These are phyloP conservation scores for Microsporum audouinii DNA, from an alignment of 2,329 filamentous ascomycete species.

Conservation along the genomic window DNA sequence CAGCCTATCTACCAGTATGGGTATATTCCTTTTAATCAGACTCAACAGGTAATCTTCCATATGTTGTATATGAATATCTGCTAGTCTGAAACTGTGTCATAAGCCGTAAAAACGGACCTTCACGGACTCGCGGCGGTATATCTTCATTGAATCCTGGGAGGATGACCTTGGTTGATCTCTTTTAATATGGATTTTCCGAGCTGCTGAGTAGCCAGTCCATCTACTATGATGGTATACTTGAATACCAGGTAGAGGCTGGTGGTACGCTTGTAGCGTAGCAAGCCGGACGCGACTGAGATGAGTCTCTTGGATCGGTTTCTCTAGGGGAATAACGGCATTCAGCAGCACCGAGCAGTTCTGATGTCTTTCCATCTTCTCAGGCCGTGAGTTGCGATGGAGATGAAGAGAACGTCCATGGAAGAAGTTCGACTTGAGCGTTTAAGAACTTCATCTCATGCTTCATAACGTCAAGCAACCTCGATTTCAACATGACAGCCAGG, in stretches of 20 bases:
- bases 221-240: neutral
- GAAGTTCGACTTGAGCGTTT: too few species aligned
- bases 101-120: constrained; percentile 30
- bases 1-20: constrained; percentile 33
- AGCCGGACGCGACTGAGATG: too few species aligned
- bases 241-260: neutral
- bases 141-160: constrained; percentile 16
- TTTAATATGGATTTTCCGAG: constrained; percentile 21
- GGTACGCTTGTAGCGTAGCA: too few species aligned
- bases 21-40: constrained; percentile 33
- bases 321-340: too few species aligned
- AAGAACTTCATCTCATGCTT: too few species aligned
- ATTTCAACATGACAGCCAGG: too few species aligned
- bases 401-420: too few species aligned
- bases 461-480: too few species aligned
- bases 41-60: constrained; percentile 34
- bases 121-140: constrained; percentile 18
- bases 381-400: too few species aligned
- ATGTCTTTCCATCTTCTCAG: too few species aligned
- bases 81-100: constrained; percentile 35
- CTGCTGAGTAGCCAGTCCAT: constrained; percentile 9
- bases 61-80: constrained; percentile 38
- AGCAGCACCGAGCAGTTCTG: too few species aligned
- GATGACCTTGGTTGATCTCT: constrained; percentile 18
- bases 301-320: too few species aligned